These are phyloP conservation scores for Fagopyrum esculentum DNA, from an alignment of 148 eudicot genomes.

Conservation along the genomic window DNA sequence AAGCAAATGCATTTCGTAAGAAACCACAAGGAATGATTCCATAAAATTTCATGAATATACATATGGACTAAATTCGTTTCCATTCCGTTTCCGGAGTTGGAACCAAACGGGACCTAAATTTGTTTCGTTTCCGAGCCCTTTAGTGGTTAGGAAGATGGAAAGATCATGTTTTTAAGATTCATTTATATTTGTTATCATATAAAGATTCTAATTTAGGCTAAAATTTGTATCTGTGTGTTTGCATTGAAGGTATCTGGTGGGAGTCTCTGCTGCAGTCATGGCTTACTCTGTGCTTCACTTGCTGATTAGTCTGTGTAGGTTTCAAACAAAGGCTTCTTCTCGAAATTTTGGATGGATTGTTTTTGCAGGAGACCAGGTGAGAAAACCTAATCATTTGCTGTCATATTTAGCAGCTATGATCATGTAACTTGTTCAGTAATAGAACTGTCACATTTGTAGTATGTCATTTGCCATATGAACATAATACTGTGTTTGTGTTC, in stretches of 20 bases:
- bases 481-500: neutral
- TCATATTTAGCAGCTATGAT: neutral
- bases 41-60: too few relatives aligned
- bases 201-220: too few relatives aligned
- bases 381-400: neutral
- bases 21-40: too few relatives aligned
- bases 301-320: constrained; percentile 36
- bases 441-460: neutral
- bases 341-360: constrained; percentile 69
- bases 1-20: too few relatives aligned
- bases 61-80: too few relatives aligned
- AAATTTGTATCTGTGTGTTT: neutral
- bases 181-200: too few relatives aligned
- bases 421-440: neutral
- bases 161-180: neutral
- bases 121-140: too few relatives aligned
- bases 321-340: constrained; percentile 49
- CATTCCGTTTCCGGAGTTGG: too few relatives aligned
- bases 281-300: constrained; percentile 73
- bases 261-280: constrained; percentile 59
- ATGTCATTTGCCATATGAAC: neutral
- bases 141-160: too few relatives aligned
- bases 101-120: too few relatives aligned
- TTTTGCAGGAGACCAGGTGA: constrained; percentile 87
- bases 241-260: constrained; percentile 66